Base-by-base conservation (phyloP, 208 protist species). In the Trypanosoma conorhini region DNA sequence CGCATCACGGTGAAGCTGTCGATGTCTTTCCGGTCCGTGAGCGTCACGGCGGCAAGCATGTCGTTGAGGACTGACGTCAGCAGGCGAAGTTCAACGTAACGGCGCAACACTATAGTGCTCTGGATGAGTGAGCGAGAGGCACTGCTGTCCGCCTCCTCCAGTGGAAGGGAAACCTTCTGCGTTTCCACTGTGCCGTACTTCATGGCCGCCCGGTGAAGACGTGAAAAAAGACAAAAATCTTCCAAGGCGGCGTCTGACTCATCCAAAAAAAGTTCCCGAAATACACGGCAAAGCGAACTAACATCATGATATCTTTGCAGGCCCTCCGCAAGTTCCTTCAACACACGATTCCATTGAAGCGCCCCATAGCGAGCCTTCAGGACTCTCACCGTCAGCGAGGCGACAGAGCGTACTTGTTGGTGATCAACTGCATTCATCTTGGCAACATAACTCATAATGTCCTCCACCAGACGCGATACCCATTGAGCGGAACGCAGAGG, bases 201-300 rank as follows among this genome's bases (percentile, higher is more conserved):
- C 64, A 71, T 48, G 28, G 76, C 63, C 21, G 35, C 73, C 54
- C 17, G 67, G 62, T 48, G 74, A 31, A 87, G 71, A 1, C 65
- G 70, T 44, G 70, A 81, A 44, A 83, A 77, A 0, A 81, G 33
- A 57, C 68, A 67, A 50, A 87, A 79, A 46, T 80, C 67, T 26
- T 67, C 51, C 24, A 87, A 62, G 2, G 31, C 72, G 21, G 72
- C 72, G 1, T 67, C 31, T n/a, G 70, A 65, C 38, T 71, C 67
- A 64, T 81, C 71, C 44, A 81, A 76, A 58, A 87, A 81, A 75
- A 82, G 72, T 61, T 74, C 74, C 3, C 72, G 71, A 57, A 87
- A 87, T 17, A 87, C 62, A 33, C 68, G 75, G 42, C 77, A 80
- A 3, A 80, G 31, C 3, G 82, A 78, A 38, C 82, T 77, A 35